Conservation (phyloP, 148 eudicot genomes). For the Bassia scoparia region DNA sequence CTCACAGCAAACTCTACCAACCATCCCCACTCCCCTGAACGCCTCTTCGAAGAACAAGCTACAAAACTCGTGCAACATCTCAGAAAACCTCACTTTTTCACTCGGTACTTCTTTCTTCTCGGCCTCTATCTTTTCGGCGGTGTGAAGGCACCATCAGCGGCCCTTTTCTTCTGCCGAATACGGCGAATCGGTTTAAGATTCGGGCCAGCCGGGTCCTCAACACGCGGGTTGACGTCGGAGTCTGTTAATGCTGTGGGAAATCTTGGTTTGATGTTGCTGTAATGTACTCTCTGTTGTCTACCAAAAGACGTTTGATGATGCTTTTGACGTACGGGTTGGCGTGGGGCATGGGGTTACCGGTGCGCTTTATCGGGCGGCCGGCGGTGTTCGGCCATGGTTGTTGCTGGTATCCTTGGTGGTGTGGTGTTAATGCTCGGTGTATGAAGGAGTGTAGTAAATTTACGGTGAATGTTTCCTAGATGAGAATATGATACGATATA, state of each 20-base stretch:
- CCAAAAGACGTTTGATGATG: constrained; percentile 17
- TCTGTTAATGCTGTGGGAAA: constrained; percentile 29
- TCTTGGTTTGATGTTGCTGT: constrained; percentile 27
- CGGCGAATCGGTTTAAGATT: constrained; percentile 35
- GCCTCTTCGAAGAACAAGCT: constrained; percentile 34
- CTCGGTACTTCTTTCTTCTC: constrained; percentile 26
- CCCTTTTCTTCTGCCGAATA: constrained; percentile 24
- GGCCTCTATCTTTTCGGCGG: constrained; percentile 27
- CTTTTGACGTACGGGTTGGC: constrained; percentile 23
- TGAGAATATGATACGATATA: too few species aligned
- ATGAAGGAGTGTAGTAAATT: constrained; percentile 31
- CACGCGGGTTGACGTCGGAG: constrained; percentile 25
- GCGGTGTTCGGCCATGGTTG: constrained; percentile 34
- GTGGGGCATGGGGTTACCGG: constrained; percentile 36
- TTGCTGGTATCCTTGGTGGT: constrained; percentile 43
- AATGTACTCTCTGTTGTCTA: constrained; percentile 15
- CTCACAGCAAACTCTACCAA: constrained; percentile 21
- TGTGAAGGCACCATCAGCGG: constrained; percentile 31
- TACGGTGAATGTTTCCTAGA: too few species aligned
- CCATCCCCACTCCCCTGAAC: constrained; percentile 38
- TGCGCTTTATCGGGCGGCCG: constrained; percentile 21
- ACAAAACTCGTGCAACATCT: constrained; percentile 13
- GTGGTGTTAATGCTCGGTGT: constrained; percentile 26
- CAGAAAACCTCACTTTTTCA: constrained; percentile 29
- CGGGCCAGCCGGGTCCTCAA: constrained; percentile 35